Evolutionary conservation across 768 basidiomycete species (phyloP).

Genomic region (Podaxis mareebaensis): DNA sequence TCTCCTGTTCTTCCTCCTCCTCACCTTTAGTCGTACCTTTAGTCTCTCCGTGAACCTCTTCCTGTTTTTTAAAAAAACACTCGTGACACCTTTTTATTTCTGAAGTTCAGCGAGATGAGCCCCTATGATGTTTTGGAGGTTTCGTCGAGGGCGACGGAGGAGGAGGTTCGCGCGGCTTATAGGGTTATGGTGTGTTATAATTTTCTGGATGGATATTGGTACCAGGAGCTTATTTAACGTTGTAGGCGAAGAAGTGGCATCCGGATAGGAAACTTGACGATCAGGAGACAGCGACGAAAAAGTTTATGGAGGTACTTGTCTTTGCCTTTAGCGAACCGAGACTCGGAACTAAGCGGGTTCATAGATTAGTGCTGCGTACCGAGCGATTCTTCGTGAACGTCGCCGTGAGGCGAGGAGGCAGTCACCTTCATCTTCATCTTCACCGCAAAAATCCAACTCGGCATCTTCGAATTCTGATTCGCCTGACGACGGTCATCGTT

Average conservation of each 20-base stretch:
- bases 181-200: constrained; percentile 5
- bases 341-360: not conserved
- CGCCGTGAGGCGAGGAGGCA: constrained; percentile 4
- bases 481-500: constrained; percentile 15
- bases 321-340: not conserved
- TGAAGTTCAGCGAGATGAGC: not conserved
- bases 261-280: constrained; percentile 11
- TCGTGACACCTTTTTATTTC: not conserved
- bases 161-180: constrained; percentile 13
- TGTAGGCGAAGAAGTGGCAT: constrained; percentile 14
- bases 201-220: not conserved
- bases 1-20: not conserved
- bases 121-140: constrained; percentile 12
- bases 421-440: constrained; percentile 4
- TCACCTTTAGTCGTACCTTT: not conserved
- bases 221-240: not conserved
- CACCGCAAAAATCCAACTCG: not conserved
- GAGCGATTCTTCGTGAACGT: constrained; percentile 8
- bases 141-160: constrained; percentile 8
- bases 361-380: constrained; percentile 8
- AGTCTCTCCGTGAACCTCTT: not conserved
- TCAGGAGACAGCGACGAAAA: constrained; percentile 9
- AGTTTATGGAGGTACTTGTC: constrained; percentile 2
- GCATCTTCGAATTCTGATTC: constrained; percentile 2
- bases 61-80: not conserved